phyloP scores from a whole-genome alignment of 1,284 basidiomycete species.

The Austroboletus niveus region DNA sequence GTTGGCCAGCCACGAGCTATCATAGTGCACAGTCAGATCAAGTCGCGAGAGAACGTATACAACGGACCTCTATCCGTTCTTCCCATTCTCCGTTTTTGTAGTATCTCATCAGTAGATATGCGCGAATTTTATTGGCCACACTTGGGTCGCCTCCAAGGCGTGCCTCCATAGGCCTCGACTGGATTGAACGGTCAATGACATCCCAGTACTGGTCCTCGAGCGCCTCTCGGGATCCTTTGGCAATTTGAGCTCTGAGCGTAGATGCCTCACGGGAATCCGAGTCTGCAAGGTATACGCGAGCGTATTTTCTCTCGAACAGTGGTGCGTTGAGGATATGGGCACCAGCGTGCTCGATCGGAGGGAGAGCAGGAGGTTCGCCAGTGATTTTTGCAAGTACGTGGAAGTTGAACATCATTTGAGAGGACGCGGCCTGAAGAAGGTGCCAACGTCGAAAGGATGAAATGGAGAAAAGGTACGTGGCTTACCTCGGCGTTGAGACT shows the following conservation, averaged over 20 bases:
- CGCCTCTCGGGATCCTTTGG: constrained; percentile 69
- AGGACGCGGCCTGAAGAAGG: constrained; percentile 42
- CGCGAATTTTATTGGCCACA: constrained; percentile 84
- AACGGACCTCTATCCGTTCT: constrained; percentile 75
- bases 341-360: constrained; percentile 70
- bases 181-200: constrained; percentile 83
- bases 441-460: neutral
- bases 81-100: constrained; percentile 84
- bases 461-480: constrained; percentile 1
- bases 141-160: constrained; percentile 91
- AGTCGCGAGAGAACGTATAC: neutral
- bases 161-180: constrained; percentile 81
- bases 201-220: constrained; percentile 86
- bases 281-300: constrained; percentile 69
- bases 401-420: constrained; percentile 68
- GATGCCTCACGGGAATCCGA: constrained; percentile 64
- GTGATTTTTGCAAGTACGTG: constrained; percentile 73
- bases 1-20: constrained; percentile 79
- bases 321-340: constrained; percentile 78
- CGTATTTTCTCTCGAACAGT: constrained; percentile 69
- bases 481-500: constrained; percentile 56
- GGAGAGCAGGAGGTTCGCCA: constrained; percentile 62
- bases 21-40: constrained; percentile 1
- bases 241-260: constrained; percentile 65
- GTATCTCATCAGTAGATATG: constrained; percentile 79